Evolutionary conservation across 495 filamentous ascomycete species (phyloP).

Genomic region (Ramalina intermedia): DNA sequence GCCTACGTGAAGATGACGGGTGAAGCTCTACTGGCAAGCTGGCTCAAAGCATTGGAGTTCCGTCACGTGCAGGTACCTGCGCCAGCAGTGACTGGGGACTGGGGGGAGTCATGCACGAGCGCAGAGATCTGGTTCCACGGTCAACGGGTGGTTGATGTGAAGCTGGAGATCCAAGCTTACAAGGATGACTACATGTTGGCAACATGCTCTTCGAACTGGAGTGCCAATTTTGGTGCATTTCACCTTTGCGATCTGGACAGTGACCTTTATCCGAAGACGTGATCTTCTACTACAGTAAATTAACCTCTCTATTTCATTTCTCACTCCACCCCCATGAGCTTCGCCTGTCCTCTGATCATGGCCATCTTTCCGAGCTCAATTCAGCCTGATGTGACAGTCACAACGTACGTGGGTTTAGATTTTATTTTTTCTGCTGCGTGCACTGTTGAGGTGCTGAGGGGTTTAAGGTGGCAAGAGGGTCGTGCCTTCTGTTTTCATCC

Average conservation of each 20-base stretch:
- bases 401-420: no score
- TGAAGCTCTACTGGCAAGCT: slow-evolving; percentile 68
- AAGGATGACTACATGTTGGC: slow-evolving; percentile 49
- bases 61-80: slow-evolving; percentile 43
- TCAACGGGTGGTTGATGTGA: slow-evolving; percentile 33
- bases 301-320: background rate
- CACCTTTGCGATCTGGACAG: slow-evolving; percentile 15
- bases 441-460: no score
- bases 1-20: slow-evolving; percentile 91
- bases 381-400: no score
- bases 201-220: slow-evolving; percentile 26
- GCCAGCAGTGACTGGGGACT: slow-evolving; percentile 16
- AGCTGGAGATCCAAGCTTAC: slow-evolving; percentile 46
- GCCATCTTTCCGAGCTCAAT: no score
- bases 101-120: slow-evolving; percentile 37
- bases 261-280: slow-evolving; percentile 13
- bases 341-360: no score
- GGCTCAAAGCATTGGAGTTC: slow-evolving; percentile 60
- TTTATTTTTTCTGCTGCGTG: no score
- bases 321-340: background rate
- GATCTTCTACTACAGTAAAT: background rate
- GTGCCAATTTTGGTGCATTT: background rate
- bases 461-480: no score
- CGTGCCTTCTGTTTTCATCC: no score
- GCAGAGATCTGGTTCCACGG: slow-evolving; percentile 38